Percentiles rank a stretch among this genome's conserved stretches.
Evolutionary conservation across 768 basidiomycete species (phyloP).

Genomic region (Lactarius hatsudake): DNA sequence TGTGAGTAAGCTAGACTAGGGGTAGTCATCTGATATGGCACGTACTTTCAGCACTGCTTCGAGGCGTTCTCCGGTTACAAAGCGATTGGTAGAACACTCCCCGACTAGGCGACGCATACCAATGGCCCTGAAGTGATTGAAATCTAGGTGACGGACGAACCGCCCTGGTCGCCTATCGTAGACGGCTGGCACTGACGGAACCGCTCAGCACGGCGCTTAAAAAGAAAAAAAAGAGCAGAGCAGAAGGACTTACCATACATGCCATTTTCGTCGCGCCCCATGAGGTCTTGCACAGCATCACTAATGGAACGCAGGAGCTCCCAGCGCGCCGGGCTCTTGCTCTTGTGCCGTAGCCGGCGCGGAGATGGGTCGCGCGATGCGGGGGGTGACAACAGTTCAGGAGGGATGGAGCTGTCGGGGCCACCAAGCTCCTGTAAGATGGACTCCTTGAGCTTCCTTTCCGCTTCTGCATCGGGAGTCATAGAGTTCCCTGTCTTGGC

Average conservation of each 20-base stretch:
- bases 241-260: slow-evolving; percentile 61
- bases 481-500: slow-evolving; percentile 31
- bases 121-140: slow-evolving; percentile 96
- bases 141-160: slow-evolving; percentile 84
- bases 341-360: slow-evolving; percentile 67
- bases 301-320: slow-evolving; percentile 75
- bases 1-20: slow-evolving; percentile 5
- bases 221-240: slow-evolving; percentile 17
- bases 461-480: slow-evolving; percentile 22
- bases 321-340: slow-evolving; percentile 82
- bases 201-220: not conserved
- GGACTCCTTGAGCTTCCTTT: slow-evolving; percentile 45
- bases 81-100: slow-evolving; percentile 84
- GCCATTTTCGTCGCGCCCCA: slow-evolving; percentile 61
- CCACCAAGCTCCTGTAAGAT: slow-evolving; percentile 45
- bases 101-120: slow-evolving; percentile 92
- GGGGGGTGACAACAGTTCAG: slow-evolving; percentile 73
- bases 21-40: slow-evolving; percentile 1
- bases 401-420: slow-evolving; percentile 69
- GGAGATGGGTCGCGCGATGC: slow-evolving; percentile 85
- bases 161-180: slow-evolving; percentile 73
- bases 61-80: slow-evolving; percentile 88
- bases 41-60: slow-evolving; percentile 72
- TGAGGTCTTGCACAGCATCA: slow-evolving; percentile 69
- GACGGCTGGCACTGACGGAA: slow-evolving; percentile 56